Base-by-base conservation (phyloP, 2,329 filamentous ascomycete genomes). In the Xylariaceae sp. region DNA sequence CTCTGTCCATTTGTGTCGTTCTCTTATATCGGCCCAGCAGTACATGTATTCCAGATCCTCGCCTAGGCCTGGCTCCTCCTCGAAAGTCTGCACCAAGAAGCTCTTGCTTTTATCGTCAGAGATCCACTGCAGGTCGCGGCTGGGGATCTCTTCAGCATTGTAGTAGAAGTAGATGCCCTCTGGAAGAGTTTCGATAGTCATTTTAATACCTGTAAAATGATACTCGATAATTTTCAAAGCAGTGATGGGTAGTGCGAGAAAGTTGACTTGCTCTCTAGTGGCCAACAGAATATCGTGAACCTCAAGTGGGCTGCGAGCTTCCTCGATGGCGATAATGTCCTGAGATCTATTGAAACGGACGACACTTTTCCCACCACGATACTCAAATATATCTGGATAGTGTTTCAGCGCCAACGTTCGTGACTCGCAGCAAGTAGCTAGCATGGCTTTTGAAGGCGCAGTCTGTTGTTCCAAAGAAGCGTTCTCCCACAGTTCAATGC, bases 401-500 rank as follows among this genome's bases (percentile, higher is more conserved):
- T 45, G 43, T 29, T 43, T 51, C 19, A 63, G 44, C 2, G 56
- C 64, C 4, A 63, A 42, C 8, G 42, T 29, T 12, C 64, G 63
- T 43, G 60, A 64, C 51, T 67, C 60, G 4, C 33, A 48, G 38
- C 60, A 45, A 9, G 53, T 47, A 17, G 60, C 50, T 24, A 64
- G 45, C 38, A 66, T 50, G 3, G 50, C 41, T n/a, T 59, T 56
- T n/a, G 54, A 51, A 9, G 57, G 42, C 12, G 46, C 51, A 1
- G 59, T 64, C 37, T 64, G 61, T 6, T 56, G 42, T 9, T 47
- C 47, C 18, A 65, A 43, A 4, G 28, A 37, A 3, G 46, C 42
- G 24, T 43, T 42, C 13, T 53, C 49, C 46, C 43, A 53, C 4
- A 59, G 15, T 2, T 46, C 38, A 7, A 30, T 9, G 9, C 11